Evolutionary conservation across 202 grass and related monocot species (phyloP).

Genomic region (Carex sylvatica): DNA sequence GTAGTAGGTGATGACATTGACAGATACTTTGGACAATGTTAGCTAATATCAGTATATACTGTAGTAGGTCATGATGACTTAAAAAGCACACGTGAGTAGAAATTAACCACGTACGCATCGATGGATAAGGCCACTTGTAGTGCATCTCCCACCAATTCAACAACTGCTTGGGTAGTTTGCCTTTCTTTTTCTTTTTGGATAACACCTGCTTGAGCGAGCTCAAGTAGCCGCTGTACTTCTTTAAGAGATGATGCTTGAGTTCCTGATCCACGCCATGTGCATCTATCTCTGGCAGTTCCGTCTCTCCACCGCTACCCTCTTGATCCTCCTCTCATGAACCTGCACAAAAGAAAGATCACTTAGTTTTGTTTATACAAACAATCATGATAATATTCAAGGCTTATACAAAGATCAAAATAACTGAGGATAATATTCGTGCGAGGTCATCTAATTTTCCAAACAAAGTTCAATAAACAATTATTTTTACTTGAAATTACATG

Average conservation of each 20-base stretch:
- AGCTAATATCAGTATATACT: no score
- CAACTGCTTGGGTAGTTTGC: conserved; percentile 90
- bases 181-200: conserved; percentile 99
- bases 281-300: conserved; percentile 76
- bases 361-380: conserved; percentile 13
- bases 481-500: neutral
- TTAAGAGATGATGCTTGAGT: conserved; percentile 93
- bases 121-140: conserved; percentile 99
- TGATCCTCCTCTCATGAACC: conserved; percentile 94
- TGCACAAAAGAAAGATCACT: conserved; percentile 28
- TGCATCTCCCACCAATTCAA: conserved; percentile 95
- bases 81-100: neutral
- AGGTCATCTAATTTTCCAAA: neutral
- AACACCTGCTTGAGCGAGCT: conserved; percentile 95
- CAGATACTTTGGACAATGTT: no score
- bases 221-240: conserved; percentile 97
- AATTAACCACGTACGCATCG: conserved; percentile 50
- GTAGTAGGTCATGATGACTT: no score
- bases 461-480: neutral
- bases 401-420: neutral
- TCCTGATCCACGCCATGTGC: conserved; percentile 80
- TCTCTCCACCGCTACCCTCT: conserved; percentile 84
- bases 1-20: no score
- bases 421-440: neutral
- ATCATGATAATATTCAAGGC: neutral